phyloP scores from a whole-genome alignment of 2,329 filamentous ascomycete genomes.

The Colletotrichum navitas region DNA sequence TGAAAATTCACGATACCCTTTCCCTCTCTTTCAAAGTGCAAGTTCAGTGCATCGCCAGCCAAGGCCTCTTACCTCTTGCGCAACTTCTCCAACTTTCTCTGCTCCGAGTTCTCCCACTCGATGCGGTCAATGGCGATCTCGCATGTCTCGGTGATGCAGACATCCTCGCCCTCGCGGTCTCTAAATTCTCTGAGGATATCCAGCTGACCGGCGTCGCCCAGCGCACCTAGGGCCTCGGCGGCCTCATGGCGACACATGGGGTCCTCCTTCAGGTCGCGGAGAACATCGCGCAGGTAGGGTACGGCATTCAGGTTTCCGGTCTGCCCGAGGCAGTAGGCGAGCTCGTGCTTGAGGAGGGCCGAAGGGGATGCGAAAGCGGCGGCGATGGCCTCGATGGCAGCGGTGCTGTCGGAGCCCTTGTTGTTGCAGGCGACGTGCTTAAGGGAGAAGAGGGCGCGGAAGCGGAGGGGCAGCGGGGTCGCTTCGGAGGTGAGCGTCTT shows the following conservation, averaged over 20 bases:
- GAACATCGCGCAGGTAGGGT: slow-evolving; percentile 77
- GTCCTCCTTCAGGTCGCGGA: slow-evolving; percentile 86
- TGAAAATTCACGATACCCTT: slow-evolving; percentile 23
- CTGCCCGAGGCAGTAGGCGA: slow-evolving; percentile 97
- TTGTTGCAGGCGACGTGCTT: slow-evolving; percentile 87
- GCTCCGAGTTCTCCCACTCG: slow-evolving; percentile 87
- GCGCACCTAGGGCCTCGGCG: slow-evolving; percentile 90
- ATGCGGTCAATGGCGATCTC: slow-evolving; percentile 96
- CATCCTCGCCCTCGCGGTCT: slow-evolving; percentile 80
- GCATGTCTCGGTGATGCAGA: slow-evolving; percentile 92
- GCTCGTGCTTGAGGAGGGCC: slow-evolving; percentile 92
- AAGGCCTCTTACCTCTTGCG: slow-evolving; percentile 75
- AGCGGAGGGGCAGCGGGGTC: slow-evolving; percentile 87
- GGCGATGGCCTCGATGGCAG: slow-evolving; percentile 83
- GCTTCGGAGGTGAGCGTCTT: slow-evolving; percentile 83
- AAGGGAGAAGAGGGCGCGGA: slow-evolving; percentile 96
- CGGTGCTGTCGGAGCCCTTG: slow-evolving; percentile 70
- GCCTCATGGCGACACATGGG: slow-evolving; percentile 97
- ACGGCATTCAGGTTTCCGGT: slow-evolving; percentile 82
- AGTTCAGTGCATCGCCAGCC: not conserved
- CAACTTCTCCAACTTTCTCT: slow-evolving; percentile 79
- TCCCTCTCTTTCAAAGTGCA: not conserved
- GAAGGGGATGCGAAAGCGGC: slow-evolving; percentile 88
- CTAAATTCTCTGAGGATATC: slow-evolving; percentile 79
- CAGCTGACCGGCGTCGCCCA: slow-evolving; percentile 81